Evolutionary conservation across 805 yeast genomes (phyloP).

Genomic region (Starmerella ratchasimensis): DNA sequence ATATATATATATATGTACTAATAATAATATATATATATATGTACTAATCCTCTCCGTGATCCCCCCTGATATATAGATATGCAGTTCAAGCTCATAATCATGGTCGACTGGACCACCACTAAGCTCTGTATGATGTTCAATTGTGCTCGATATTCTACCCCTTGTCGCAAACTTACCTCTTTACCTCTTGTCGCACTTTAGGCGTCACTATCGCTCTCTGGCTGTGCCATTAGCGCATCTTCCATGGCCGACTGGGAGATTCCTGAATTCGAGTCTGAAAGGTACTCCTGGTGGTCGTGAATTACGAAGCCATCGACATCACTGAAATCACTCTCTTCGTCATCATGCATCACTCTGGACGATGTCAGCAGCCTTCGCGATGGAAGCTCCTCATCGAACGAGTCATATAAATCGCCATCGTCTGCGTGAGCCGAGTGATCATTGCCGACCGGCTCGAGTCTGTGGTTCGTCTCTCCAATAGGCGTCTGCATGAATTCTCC

Average conservation of each 20-base stretch:
- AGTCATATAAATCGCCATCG: neutral
- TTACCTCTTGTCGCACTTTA: neutral
- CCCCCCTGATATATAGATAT: neutral
- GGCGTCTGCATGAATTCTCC: neutral
- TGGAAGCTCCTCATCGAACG: neutral
- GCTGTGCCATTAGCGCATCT: constrained; percentile 24
- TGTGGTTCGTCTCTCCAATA: neutral
- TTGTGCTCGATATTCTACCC: neutral
- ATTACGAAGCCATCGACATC: constrained; percentile 11
- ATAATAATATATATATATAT: too few relatives aligned
- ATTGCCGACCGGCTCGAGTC: neutral
- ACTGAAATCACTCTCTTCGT: constrained; percentile 8
- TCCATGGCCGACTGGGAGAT: constrained; percentile 26
- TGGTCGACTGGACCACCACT: neutral
- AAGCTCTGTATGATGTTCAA: neutral
- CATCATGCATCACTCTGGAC: constrained; percentile 6
- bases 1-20: too few relatives aligned
- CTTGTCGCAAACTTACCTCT: neutral
- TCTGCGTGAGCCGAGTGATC: neutral
- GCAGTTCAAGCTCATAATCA: neutral
- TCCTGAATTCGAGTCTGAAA: constrained; percentile 19
- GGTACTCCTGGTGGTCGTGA: neutral
- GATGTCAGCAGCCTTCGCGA: constrained; percentile 14
- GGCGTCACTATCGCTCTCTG: neutral
- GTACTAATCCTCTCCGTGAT: too few relatives aligned